Base-by-base conservation (phyloP, 1,284 basidiomycete species). In the Boletellus deceptivus region DNA sequence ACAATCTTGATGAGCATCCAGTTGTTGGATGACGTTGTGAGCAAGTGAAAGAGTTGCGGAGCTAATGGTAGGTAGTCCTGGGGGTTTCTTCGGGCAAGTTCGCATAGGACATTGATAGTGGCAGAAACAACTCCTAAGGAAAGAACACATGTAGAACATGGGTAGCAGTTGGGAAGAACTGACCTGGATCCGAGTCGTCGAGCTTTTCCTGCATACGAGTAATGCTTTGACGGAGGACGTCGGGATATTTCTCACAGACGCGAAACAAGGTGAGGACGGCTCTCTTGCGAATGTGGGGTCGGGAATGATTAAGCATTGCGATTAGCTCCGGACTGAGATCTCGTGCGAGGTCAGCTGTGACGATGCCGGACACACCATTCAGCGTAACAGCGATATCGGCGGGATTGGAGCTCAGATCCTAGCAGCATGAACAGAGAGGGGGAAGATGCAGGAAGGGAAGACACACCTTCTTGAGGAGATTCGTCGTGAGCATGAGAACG, bases 1-100 rank as follows among this genome's bases (percentile, higher is more conserved):
- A 99, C 88, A 44, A 98, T 89, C 75, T 99, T 99, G 73, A 99
- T 99, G 52, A 99, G 77, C 91, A 98, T 96, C 97, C 97, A 99
- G 65, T 99, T 99, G 70, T 99, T 99, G 25, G 88, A 90, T 27
- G 92, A 93, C 1, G 87, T 93, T 0, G 93, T 98, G 53, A 99
- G 76, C n/a, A 98, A 79, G 59, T 90, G 89, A 69, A 99, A 99
- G 43, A 99, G 74, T 62, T 93, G 91, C 2, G 97, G 97, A 3
- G 96, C 95, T 29, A 98, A 71, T 3, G 83, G 76, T 5, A 97
- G 75, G 64, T 93, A 93, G 51, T 91, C 87, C 57, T 75, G 74
- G 6, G 93, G 91, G 52, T 86, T 84, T 49, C 81, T 74, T 49
- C 90, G 79, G 4, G 92, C 91, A 25, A 99, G 79, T 73, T 99